Evolutionary conservation across 2,329 filamentous ascomycete genomes (phyloP), one percentile per base, ranked within the genome.

Genomic region (Fusarium aywerte): DNA sequence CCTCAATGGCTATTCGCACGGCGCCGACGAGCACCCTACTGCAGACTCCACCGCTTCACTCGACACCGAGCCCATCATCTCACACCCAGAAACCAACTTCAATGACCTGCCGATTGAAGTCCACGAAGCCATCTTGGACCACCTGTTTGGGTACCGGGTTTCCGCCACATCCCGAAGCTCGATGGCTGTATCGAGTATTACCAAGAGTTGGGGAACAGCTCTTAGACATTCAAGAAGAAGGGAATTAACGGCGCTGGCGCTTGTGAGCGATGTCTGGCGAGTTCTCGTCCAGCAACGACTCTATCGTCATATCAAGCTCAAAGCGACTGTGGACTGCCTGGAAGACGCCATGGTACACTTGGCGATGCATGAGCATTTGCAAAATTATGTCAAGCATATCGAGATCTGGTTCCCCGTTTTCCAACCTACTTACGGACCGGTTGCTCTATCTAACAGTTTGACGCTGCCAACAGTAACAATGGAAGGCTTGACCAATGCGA

Each of bases 381-480:
- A 85, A 20, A 70, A 78, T 10, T 87, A 92, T 68, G 87, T 93
- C 61, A 89, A 88, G 67, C 90, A 93, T 72, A 85, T 92, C 60
- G 90, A 93, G 77, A 83, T 92, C 39, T 93, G 90, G 90, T 91
- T 93, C 64, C 90, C 91, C 4, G 90, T 92, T 38, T 93, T 90
- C 70, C 85, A 89, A 67, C 86, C 85, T 20, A 84, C 83, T 13
- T 81, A 82, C 58, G 78, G 80, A 11, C 78, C 82, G 7, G 72
- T 79, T 38, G 77, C 80, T 5, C 68, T 81, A 20, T 80, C 81
- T 16, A 80, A 80, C 38, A 80, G 79, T 1, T 78, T 82, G 49
- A 77, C 81, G 3, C 76, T 86, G 11, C 85, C 84, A 9, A 84
- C 81, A 1, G 81, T 87, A n/a, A 84, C 83, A 3, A 81, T 81